phyloP scores from a whole-genome alignment of 305 asterid species.

The Petunia hybrid region DNA sequence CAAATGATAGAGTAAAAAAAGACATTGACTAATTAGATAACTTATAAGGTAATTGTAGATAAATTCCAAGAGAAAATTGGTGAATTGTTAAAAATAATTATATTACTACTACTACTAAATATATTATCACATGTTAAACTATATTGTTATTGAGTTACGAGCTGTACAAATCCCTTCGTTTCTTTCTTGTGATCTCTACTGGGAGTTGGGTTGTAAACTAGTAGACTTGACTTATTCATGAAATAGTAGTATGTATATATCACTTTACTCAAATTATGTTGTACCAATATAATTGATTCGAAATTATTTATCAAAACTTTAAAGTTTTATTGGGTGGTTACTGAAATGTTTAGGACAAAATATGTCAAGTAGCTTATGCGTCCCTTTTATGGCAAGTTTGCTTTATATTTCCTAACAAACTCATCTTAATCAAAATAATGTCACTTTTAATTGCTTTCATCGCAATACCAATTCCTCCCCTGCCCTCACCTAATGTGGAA shows the following conservation, averaged over 20 bases:
- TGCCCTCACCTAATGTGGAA: not conserved
- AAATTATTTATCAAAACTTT: not conserved
- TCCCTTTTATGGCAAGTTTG: not conserved
- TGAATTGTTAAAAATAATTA: no score
- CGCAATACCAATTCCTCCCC: not conserved
- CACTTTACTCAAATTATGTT: not conserved
- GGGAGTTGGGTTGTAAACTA: not conserved
- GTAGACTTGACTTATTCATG: not conserved
- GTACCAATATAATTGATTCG: not conserved
- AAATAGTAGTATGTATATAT: not conserved
- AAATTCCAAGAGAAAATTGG: no score
- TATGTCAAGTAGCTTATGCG: not conserved
- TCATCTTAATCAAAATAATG: not conserved
- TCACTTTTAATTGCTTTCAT: conserved; percentile 24
- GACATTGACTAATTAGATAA: no score
- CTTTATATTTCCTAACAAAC: conserved; percentile 21
- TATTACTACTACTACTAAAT: no score
- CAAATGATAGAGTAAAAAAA: no score
- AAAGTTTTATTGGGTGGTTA: not conserved
- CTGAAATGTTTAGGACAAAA: not conserved
- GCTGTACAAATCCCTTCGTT: no score
- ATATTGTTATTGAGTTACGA: no score
- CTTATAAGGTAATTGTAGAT: no score
- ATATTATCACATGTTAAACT: no score
- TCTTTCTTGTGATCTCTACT: not conserved